Conservation (phyloP, 441 rosid species). For the Jatropha multifida region DNA sequence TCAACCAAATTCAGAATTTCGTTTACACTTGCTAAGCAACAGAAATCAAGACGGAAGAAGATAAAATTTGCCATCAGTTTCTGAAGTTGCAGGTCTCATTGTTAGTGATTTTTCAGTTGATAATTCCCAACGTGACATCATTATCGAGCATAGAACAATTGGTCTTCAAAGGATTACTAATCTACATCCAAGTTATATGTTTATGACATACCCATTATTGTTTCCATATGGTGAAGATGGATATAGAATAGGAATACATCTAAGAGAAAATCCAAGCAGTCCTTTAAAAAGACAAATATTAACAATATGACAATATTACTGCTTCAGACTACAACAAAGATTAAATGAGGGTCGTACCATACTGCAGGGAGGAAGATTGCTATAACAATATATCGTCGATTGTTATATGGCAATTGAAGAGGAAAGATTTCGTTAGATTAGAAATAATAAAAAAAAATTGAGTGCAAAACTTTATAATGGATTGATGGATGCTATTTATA, state of each 20-base stretch:
- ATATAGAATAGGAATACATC: not conserved
- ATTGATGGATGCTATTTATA: not conserved
- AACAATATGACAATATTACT: not conserved
- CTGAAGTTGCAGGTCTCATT: not conserved
- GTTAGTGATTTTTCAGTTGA: not conserved
- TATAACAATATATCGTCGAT: not conserved
- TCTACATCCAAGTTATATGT: not conserved
- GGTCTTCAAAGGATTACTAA: not conserved
- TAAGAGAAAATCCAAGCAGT: too few species aligned
- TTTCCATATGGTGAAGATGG: not conserved
- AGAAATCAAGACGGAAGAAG: not conserved
- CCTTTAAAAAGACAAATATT: not conserved
- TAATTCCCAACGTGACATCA: not conserved
- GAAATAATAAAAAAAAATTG: not conserved
- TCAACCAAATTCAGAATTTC: not conserved
- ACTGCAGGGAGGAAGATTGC: too few species aligned
- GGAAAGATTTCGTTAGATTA: not conserved
- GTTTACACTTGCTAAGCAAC: not conserved
- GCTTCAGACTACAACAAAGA: not conserved
- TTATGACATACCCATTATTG: not conserved
- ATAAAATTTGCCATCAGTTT: not conserved
- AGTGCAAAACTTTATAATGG: not conserved
- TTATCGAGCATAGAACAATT: not conserved
- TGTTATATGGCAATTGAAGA: not conserved
- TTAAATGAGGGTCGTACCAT: not conserved